Percentiles rank a stretch among this genome's conserved stretches.
These are phyloP conservation scores for Colletotrichum sp. DNA, from an alignment of 2,329 filamentous ascomycete species.

Conservation along the genomic window DNA sequence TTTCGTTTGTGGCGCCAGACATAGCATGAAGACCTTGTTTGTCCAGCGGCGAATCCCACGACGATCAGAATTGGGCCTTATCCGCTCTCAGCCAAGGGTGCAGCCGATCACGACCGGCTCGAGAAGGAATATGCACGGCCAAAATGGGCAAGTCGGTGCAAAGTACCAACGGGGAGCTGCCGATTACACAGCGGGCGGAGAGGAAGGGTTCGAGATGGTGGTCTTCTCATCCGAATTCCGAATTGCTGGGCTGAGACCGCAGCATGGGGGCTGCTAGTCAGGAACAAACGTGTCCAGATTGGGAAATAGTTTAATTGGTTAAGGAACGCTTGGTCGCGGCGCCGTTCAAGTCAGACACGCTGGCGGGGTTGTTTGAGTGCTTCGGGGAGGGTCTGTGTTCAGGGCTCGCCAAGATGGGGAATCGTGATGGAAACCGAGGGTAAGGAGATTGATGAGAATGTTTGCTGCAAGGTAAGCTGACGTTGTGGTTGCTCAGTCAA, in stretches of 20 bases:
- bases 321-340: conserved; percentile 12
- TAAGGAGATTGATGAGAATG: not conserved
- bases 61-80: not conserved
- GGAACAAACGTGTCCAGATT: not conserved
- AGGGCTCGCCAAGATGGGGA: not conserved
- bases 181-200: not conserved
- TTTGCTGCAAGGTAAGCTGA: not conserved
- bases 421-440: not conserved
- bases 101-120: not conserved
- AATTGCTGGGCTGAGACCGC: not conserved
- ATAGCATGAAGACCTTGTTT: not conserved
- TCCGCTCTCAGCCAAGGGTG: not conserved
- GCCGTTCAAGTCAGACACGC: not conserved
- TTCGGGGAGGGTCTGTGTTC: not conserved
- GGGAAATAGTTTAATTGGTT: conserved; percentile 7
- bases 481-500: not conserved
- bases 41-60: not conserved
- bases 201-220: not conserved
- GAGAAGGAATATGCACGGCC: not conserved
- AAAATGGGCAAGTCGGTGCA: not conserved
- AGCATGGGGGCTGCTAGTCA: conserved; percentile 3
- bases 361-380: not conserved
- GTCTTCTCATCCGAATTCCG: conserved; percentile 1
- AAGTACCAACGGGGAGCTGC: not conserved
- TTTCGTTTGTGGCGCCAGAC: not conserved